Conservation (phyloP, 163 green algal species). For the Scenedesmus sp. region DNA sequence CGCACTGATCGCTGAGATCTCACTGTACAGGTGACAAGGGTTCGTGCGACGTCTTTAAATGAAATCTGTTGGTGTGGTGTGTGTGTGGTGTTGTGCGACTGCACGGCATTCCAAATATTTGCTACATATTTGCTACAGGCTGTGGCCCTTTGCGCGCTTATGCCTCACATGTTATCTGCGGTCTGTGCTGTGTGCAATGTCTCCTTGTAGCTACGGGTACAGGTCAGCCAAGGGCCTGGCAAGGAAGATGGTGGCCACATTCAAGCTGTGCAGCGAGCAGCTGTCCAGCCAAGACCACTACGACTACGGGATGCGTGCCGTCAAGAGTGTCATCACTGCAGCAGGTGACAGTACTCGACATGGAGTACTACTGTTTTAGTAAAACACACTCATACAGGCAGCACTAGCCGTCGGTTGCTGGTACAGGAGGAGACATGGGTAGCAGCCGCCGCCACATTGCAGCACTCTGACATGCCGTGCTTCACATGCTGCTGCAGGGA, state of each 20-base stretch:
- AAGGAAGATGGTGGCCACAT: slow-evolving; percentile 88
- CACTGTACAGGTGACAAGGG: slow-evolving; percentile 64
- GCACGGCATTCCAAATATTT: background rate
- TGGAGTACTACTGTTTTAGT: background rate
- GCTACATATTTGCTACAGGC: background rate
- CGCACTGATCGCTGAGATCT: slow-evolving; percentile 88
- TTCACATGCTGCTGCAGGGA: slow-evolving; percentile 63
- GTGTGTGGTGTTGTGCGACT: background rate
- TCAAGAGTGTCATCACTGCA: slow-evolving; percentile 88
- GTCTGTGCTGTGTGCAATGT: background rate
- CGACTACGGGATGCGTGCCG: slow-evolving; percentile 80
- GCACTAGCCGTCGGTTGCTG: too few species aligned
- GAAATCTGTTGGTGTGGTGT: too few species aligned
- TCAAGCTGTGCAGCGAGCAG: slow-evolving; percentile 93
- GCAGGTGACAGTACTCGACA: slow-evolving; percentile 56
- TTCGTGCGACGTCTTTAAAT: too few species aligned
- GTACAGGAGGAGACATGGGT: background rate
- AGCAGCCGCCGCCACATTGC: background rate
- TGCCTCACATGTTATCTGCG: background rate
- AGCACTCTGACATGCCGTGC: background rate
- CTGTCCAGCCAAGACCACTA: slow-evolving; percentile 82
- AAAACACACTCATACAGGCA: too few species aligned
- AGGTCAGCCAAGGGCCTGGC: slow-evolving; percentile 68
- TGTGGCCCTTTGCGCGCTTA: background rate
- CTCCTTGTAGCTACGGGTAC: slow-evolving; percentile 72